phyloP scores from a whole-genome alignment of 2,329 filamentous ascomycete genomes.

The Mollisiaceae sp. region DNA sequence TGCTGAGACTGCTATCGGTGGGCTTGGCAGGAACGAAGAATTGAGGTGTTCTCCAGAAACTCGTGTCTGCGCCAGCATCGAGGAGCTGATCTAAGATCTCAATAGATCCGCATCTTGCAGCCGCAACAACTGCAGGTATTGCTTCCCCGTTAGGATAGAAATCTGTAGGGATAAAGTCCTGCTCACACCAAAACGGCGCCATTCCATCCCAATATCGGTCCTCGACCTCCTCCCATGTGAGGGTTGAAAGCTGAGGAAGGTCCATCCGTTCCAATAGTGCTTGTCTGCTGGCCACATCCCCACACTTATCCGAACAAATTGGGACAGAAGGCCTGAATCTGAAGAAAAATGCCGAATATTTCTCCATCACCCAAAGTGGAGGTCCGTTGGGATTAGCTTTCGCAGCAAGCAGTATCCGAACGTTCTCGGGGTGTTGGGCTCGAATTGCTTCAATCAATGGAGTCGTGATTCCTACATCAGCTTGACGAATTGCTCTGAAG shows the following conservation, averaged over 20 bases:
- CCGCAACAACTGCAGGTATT: conserved; percentile 28
- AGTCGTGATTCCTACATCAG: conserved; percentile 22
- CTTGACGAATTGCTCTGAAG: background rate
- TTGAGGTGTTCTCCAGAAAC: conserved; percentile 23
- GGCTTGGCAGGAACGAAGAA: conserved; percentile 23
- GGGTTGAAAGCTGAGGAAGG: conserved; percentile 25
- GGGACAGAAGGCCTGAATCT: conserved; percentile 27
- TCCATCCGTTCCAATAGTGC: conserved; percentile 21
- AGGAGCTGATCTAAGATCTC: conserved; percentile 25
- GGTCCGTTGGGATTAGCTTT: conserved; percentile 28
- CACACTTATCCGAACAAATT: background rate
- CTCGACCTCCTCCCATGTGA: conserved; percentile 31
- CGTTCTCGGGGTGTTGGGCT: conserved; percentile 19
- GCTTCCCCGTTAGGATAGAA: conserved; percentile 25
- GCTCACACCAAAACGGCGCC: conserved; percentile 31
- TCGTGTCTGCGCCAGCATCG: conserved; percentile 15
- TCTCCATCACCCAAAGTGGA: conserved; percentile 21
- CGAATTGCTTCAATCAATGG: conserved; percentile 33
- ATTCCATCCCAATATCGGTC: conserved; percentile 26
- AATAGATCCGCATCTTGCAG: conserved; percentile 26
- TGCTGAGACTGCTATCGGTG: conserved; percentile 26
- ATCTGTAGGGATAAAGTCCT: conserved; percentile 20
- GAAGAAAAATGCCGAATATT: conserved; percentile 29
- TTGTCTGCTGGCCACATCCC: conserved; percentile 22
- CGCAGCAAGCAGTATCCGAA: conserved; percentile 17